Percentiles rank a stretch among this genome's conserved stretches.
Conservation (phyloP, 306 rosid species). For the Dryas drummondii region DNA sequence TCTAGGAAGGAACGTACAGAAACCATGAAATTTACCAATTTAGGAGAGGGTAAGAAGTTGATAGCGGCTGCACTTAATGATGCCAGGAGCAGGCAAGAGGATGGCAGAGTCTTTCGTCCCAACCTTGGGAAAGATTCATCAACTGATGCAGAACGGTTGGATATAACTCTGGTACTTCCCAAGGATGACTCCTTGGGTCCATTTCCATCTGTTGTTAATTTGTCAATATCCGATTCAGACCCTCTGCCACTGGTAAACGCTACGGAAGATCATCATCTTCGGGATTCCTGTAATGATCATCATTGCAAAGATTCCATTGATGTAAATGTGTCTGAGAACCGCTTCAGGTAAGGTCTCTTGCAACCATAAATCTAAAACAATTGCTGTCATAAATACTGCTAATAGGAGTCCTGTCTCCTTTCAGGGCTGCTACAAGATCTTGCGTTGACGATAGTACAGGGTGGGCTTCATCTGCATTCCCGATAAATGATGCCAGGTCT, state of each 20-base stretch:
- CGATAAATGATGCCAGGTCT: slow-evolving; percentile 53
- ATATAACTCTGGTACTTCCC: slow-evolving; percentile 59
- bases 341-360: slow-evolving; percentile 67
- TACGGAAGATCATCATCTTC: slow-evolving; percentile 43
- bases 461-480: slow-evolving; percentile 89
- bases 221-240: slow-evolving; percentile 56
- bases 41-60: slow-evolving; percentile 54
- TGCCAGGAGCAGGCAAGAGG: slow-evolving; percentile 34
- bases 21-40: slow-evolving; percentile 48
- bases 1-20: slow-evolving; percentile 49
- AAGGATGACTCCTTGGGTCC: slow-evolving; percentile 36
- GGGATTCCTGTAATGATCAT: slow-evolving; percentile 19
- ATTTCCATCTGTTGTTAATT: slow-evolving; percentile 65
- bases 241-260: slow-evolving; percentile 33
- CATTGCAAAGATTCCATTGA: neutral
- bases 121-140: slow-evolving; percentile 31
- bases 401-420: slow-evolving; percentile 18
- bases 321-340: slow-evolving; percentile 57
- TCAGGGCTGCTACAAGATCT: slow-evolving; percentile 72
- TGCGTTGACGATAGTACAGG: slow-evolving; percentile 63
- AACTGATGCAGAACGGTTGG: slow-evolving; percentile 49
- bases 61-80: slow-evolving; percentile 72
- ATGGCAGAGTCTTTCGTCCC: slow-evolving; percentile 47
- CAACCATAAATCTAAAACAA: neutral
- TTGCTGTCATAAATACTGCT: slow-evolving; percentile 13